These are phyloP conservation scores for Candida sp. DNA, from an alignment of 1,139 yeast genomes.

Conservation along the genomic window DNA sequence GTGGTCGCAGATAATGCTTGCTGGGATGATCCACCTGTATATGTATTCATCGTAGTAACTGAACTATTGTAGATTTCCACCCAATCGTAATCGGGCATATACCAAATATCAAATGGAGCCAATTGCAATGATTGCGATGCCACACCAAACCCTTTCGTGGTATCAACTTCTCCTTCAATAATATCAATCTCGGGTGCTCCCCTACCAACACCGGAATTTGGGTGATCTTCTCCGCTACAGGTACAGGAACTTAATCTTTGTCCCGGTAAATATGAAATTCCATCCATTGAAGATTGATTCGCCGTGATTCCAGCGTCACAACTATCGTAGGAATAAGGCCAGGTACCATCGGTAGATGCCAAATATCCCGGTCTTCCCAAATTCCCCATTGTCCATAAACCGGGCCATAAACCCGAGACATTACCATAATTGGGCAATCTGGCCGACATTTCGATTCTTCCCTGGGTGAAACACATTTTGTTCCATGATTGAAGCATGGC, in stretches of 20 bases:
- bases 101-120: slow-evolving; percentile 89
- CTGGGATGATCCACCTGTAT: slow-evolving; percentile 83
- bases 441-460: slow-evolving; percentile 66
- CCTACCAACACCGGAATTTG: slow-evolving; percentile 75
- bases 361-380: slow-evolving; percentile 80
- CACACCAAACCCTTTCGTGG: slow-evolving; percentile 42
- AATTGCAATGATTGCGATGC: slow-evolving; percentile 82
- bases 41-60: slow-evolving; percentile 68
- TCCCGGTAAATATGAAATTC: slow-evolving; percentile 76
- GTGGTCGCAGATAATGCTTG: slow-evolving; percentile 81
- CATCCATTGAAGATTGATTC: slow-evolving; percentile 80
- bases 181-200: slow-evolving; percentile 93
- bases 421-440: slow-evolving; percentile 72
- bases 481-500: slow-evolving; percentile 91
- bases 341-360: slow-evolving; percentile 79
- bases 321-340: slow-evolving; percentile 84
- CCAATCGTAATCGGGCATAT: slow-evolving; percentile 73
- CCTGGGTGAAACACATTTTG: slow-evolving; percentile 76
- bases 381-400: slow-evolving; percentile 87
- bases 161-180: slow-evolving; percentile 65
- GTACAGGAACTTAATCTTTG: slow-evolving; percentile 69
- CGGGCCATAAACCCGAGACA: slow-evolving; percentile 87
- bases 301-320: slow-evolving; percentile 92
- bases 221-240: slow-evolving; percentile 76
- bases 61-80: slow-evolving; percentile 60